Base-by-base conservation (phyloP, 1,284 basidiomycete genomes). In the Leucoagaricus sp. region DNA sequence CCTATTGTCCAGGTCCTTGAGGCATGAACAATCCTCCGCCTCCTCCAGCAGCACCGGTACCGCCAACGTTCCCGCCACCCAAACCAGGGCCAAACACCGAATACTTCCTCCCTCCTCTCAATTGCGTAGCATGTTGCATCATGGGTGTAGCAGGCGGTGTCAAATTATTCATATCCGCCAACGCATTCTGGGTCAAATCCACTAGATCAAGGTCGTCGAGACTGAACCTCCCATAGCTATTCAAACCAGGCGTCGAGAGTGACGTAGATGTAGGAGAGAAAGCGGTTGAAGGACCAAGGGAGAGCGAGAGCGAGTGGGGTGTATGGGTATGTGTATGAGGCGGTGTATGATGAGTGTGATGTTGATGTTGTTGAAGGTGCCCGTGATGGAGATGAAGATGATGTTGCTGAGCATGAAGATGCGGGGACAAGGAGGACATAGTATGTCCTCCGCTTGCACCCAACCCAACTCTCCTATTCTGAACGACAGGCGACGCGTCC, bases 71-170 rank as follows among this genome's bases (percentile, higher is more conserved):
- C 44, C 49, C 58, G 6, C 54, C 51, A 45, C 62, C 50, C 23
- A 28, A 63, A 53, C 55, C 69, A 59, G 61, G 67, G 61, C 56
- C 70, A 62, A 59, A 75, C 71, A 64, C 76, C 61, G 60, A 72
- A 61, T 54, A 64, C 55, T 62, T 58, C 54, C 61, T 63, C 25
- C 67, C 63, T 21, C 65, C 66, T 19, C 65, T 67, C 4, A 65
- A 68, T 29, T 73, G 64, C 29, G 76, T 73, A 58, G 76, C 63
- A 51, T 75, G 64, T 9, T 75, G 72, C 13, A 69, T 75, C 57
- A 81, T 73, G 13, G 85, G 85, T 23, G 84, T 88, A 31, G 79
- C 82, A 33, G 86, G 86, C 2, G 86, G 86, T 13, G 85, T 87
- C 25, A 75, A 64, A 60, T 81, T 57, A 28, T 52, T 52, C 33